A percentile compares a stretch with the other conserved stretches of the same genome.
These are phyloP conservation scores for Cystofilobasidium bisporidii DNA, from an alignment of 768 basidiomycete species.

Conservation along the genomic window DNA sequence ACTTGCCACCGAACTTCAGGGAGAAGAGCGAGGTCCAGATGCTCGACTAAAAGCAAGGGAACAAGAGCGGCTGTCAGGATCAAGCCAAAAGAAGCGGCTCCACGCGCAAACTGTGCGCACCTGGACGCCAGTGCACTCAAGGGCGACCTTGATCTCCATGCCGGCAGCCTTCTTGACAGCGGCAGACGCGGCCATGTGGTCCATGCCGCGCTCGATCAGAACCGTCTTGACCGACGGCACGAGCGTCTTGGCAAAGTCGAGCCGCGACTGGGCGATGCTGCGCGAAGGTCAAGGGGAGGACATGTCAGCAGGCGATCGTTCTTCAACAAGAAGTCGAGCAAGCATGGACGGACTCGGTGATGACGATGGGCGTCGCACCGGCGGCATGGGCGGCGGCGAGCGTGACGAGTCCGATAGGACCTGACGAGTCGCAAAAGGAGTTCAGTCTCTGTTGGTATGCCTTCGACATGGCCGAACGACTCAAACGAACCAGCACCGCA, in stretches of 20 bases:
- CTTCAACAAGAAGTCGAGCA: too few species aligned
- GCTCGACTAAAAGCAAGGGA: too few species aligned
- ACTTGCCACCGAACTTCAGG: not conserved
- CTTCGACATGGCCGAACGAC: not conserved
- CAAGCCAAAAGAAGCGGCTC: too few species aligned
- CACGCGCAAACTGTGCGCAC: conserved; percentile 32
- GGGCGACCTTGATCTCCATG: conserved; percentile 34
- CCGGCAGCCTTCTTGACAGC: conserved; percentile 38
- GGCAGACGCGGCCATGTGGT: conserved; percentile 34
- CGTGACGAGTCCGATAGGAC: conserved; percentile 44
- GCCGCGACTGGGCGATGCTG: conserved; percentile 38
- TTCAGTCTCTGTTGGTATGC: too few species aligned
- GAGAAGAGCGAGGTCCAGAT: conserved; percentile 34
- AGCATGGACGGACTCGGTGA: conserved; percentile 40
- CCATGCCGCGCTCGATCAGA: conserved; percentile 34
- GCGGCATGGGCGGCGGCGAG: conserved; percentile 41
- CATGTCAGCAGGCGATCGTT: too few species aligned
- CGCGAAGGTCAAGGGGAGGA: not conserved
- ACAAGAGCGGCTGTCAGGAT: too few species aligned
- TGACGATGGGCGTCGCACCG: conserved; percentile 43
- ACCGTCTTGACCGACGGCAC: conserved; percentile 41
- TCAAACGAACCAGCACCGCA: conserved; percentile 32
- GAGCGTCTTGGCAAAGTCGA: conserved; percentile 42
- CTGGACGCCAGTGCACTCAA: conserved; percentile 45
- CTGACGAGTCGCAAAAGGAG: conserved; percentile 32